These are phyloP conservation scores for Fonsecaea multimorphosa DNA, from an alignment of 2,329 filamentous ascomycete species.

Conservation along the genomic window DNA sequence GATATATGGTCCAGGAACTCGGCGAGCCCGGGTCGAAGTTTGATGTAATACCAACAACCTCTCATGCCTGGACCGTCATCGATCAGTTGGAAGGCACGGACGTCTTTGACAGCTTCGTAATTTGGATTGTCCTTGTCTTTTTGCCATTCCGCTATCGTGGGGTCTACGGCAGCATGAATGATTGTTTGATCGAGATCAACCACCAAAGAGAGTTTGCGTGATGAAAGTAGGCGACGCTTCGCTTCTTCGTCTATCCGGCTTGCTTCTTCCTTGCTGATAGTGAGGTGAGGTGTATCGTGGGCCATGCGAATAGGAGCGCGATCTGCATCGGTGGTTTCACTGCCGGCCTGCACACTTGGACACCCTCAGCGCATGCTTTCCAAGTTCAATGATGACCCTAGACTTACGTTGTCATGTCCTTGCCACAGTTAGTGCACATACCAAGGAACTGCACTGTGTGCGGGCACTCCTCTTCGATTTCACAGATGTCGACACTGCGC, in stretches of 20 bases:
- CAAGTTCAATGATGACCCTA: background rate
- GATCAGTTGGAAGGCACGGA: conserved; percentile 83
- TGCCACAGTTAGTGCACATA: conserved; percentile 88
- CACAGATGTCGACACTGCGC: conserved; percentile 64
- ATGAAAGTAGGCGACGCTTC: conserved; percentile 78
- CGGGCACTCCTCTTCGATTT: conserved; percentile 87
- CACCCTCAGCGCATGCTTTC: conserved; percentile 11
- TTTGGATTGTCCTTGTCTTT: conserved; percentile 87
- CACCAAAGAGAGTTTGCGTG: conserved; percentile 86
- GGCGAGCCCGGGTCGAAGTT: conserved; percentile 84
- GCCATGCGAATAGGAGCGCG: conserved; percentile 94
- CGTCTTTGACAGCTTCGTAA: conserved; percentile 85
- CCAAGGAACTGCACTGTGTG: conserved; percentile 92
- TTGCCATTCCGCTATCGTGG: conserved; percentile 95
- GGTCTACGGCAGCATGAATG: conserved; percentile 96
- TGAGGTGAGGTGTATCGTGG: conserved; percentile 86
- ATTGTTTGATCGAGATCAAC: conserved; percentile 98
- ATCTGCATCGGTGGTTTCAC: conserved; percentile 57
- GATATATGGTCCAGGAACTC: conserved; percentile 80
- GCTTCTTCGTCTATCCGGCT: conserved; percentile 81
- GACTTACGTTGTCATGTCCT: conserved; percentile 85
- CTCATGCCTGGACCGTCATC: conserved; percentile 79
- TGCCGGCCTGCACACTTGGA: conserved; percentile 32
- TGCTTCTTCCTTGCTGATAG: conserved; percentile 82
- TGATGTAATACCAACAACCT: conserved; percentile 97